Conservation (phyloP, 1,284 basidiomycete species). For the Ustilago cynodontis region DNA sequence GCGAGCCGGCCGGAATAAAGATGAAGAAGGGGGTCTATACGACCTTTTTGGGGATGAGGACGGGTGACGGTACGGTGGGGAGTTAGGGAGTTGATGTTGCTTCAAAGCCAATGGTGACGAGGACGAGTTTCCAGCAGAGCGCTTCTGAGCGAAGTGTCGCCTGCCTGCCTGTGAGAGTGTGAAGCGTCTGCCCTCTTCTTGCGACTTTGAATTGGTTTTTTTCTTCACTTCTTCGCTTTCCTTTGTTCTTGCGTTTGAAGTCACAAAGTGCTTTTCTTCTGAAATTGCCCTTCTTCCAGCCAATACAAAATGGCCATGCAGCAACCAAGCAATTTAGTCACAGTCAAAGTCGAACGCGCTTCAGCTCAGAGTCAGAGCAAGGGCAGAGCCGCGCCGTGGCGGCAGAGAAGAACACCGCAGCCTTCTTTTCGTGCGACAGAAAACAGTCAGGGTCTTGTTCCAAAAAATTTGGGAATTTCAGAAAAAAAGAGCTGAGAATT, state of each 20-base stretch:
- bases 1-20: conserved; percentile 18
- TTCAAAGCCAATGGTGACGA: conserved; percentile 5
- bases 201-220: conserved; percentile 8
- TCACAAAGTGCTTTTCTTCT: neutral
- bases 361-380: neutral
- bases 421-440: conserved; percentile 16
- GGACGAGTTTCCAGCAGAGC: neutral
- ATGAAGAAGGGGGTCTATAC: conserved; percentile 30
- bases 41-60: conserved; percentile 35
- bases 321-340: neutral
- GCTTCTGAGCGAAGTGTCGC: neutral
- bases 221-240: conserved; percentile 10
- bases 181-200: neutral
- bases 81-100: neutral
- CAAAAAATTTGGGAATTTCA: neutral
- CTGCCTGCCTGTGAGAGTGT: conserved; percentile 2
- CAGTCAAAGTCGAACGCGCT: conserved; percentile 16
- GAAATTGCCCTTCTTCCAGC: conserved; percentile 6
- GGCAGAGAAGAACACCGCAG: neutral
- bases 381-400: neutral
- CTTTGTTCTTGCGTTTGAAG: conserved; percentile 7
- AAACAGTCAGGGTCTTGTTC: conserved; percentile 13
- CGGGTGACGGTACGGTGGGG: neutral
- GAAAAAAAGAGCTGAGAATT: conserved; percentile 3
- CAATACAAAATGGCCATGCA: neutral